Percentiles rank a stretch among this genome's conserved stretches.
These are phyloP conservation scores for Madurella fahalii DNA, from an alignment of 2,329 filamentous ascomycete species.

Conservation along the genomic window DNA sequence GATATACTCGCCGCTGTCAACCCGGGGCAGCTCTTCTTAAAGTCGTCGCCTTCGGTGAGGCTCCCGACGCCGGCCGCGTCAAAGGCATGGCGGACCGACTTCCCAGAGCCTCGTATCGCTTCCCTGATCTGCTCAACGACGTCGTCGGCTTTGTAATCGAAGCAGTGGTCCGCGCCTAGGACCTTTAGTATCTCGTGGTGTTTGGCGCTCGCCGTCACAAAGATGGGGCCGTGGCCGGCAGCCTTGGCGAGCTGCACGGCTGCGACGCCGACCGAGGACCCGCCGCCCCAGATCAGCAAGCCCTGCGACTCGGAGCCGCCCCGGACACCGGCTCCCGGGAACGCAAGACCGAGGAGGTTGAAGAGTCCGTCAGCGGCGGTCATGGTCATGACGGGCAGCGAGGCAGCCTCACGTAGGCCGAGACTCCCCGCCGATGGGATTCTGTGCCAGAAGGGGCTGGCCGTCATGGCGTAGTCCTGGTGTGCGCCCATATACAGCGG, in stretches of 20 bases:
- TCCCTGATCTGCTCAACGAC: constrained; percentile 10
- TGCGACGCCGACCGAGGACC: constrained; percentile 32
- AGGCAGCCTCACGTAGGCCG: constrained; percentile 5
- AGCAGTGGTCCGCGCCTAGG: constrained; percentile 33
- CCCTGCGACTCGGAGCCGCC: constrained; percentile 16
- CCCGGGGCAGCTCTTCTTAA: constrained; percentile 5
- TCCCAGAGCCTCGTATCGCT: constrained; percentile 1
- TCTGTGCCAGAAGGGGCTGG: constrained; percentile 7
- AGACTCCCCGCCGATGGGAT: background rate
- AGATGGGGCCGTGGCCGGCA: constrained; percentile 30
- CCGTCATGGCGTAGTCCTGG: constrained; percentile 20
- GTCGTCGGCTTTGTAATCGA: constrained; percentile 31
- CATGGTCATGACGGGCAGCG: constrained; percentile 2
- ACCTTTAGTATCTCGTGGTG: constrained; percentile 31
- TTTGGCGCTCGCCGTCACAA: constrained; percentile 31
- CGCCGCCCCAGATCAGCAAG: constrained; percentile 38
- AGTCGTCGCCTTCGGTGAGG: background rate
- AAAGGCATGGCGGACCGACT: background rate
- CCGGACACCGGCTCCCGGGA: constrained; percentile 7
- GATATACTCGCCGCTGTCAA: background rate
- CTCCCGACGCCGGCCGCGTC: constrained; percentile 3
- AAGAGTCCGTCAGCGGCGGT: constrained; percentile 25
- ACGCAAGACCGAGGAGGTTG: constrained; percentile 19
- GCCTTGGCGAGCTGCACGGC: constrained; percentile 35
- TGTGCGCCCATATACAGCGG: constrained; percentile 21